Percentiles rank a stretch among this genome's conserved stretches.
Conservation (phyloP, 2,329 filamentous ascomycete genomes). For the Fusarium haematococcum region DNA sequence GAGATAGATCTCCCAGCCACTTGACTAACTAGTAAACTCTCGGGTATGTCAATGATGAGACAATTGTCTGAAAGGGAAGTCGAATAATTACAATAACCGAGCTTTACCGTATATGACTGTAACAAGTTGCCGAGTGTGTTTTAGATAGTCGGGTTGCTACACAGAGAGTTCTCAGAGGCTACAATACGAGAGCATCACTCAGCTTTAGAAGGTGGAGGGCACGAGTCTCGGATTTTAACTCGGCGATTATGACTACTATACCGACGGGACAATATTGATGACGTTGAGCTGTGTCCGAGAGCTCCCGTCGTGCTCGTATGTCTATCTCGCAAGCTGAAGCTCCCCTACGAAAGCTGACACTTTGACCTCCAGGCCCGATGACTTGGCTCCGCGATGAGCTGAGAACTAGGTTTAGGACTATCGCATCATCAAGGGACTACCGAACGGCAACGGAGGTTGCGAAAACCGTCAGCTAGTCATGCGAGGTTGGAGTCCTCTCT, state of each 20-base stretch:
- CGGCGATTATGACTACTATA: not conserved
- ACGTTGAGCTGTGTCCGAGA: constrained; percentile 2
- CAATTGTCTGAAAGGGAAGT: not conserved
- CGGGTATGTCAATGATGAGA: not conserved
- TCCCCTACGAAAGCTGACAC: constrained; percentile 11
- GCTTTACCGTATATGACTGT: not conserved
- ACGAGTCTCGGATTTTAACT: not conserved
- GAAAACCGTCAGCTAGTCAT: constrained; percentile 24
- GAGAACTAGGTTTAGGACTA: not conserved
- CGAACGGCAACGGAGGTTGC: not conserved
- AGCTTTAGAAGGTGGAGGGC: not conserved
- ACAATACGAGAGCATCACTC: not conserved
- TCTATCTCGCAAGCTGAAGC: not conserved
- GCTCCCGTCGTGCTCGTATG: constrained; percentile 7
- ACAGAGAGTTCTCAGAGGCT: not conserved
- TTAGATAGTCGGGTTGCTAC: not conserved
- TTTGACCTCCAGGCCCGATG: constrained; percentile 5
- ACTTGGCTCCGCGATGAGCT: not conserved
- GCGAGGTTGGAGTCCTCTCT: constrained; percentile 5
- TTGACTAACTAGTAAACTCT: not conserved
- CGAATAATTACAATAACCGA: not conserved
- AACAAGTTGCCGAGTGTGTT: not conserved
- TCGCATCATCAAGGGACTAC: constrained; percentile 2
- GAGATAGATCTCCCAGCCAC: not conserved
- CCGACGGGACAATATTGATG: not conserved